Evolutionary conservation across 306 rosid species (phyloP).

Genomic region (Macrotyloma uniflorum): DNA sequence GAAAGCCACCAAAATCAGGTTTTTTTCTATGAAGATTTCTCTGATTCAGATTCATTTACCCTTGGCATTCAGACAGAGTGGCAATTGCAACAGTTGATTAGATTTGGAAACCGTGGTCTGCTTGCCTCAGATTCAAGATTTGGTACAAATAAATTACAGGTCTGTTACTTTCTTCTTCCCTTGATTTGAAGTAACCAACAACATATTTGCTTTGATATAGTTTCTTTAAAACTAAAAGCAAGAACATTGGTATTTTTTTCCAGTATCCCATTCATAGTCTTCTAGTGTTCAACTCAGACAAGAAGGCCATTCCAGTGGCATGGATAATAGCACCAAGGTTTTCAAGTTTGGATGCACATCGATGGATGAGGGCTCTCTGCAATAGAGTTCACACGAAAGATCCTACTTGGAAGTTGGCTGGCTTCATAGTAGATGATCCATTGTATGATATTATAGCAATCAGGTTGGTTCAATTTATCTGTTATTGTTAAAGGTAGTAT

Average conservation of each 20-base stretch:
- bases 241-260: conserved; percentile 42
- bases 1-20: conserved; percentile 75
- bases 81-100: conserved; percentile 95
- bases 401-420: conserved; percentile 85
- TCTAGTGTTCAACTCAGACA: conserved; percentile 88
- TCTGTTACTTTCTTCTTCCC: conserved; percentile 37
- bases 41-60: conserved; percentile 73
- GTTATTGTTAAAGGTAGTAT: conserved; percentile 9
- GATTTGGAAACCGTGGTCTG: conserved; percentile 78
- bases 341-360: conserved; percentile 65
- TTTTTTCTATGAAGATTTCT: conserved; percentile 81
- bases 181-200: conserved; percentile 24
- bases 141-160: conserved; percentile 90
- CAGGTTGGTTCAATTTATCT: conserved; percentile 55
- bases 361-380: conserved; percentile 96
- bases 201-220: conserved; percentile 17
- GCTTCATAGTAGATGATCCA: conserved; percentile 90
- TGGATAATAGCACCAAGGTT: conserved; percentile 81
- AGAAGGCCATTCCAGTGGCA: conserved; percentile 91
- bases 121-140: conserved; percentile 90
- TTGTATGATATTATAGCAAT: conserved; percentile 68
- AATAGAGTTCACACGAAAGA: conserved; percentile 83
- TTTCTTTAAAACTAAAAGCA: conserved; percentile 44
- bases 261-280: conserved; percentile 89
- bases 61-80: conserved; percentile 96